These are phyloP conservation scores for Cercophora newfieldiana DNA, from an alignment of 495 filamentous ascomycete species.

Conservation along the genomic window DNA sequence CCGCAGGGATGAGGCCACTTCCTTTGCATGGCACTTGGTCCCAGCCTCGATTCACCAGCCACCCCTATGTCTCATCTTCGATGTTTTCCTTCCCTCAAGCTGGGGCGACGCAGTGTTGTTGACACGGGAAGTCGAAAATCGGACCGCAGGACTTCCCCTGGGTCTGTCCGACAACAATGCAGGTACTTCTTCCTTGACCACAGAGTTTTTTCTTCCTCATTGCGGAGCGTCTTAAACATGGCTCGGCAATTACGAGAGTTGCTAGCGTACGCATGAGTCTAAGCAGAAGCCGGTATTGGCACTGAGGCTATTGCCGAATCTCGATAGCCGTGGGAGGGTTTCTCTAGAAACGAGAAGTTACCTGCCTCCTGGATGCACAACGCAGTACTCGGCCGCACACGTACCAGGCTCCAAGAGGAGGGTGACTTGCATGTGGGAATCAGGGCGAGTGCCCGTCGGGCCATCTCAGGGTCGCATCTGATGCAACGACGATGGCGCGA, in stretches of 20 bases:
- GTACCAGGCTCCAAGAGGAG: not conserved
- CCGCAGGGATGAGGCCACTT: too few relatives aligned
- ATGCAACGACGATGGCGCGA: constrained; percentile 22
- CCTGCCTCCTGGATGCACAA: not conserved
- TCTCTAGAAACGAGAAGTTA: not conserved
- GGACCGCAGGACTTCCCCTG: not conserved
- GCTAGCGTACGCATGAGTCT: not conserved
- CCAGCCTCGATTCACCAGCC: not conserved
- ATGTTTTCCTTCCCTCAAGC: not conserved
- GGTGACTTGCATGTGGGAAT: not conserved
- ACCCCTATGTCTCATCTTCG: too few relatives aligned
- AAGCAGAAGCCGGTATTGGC: not conserved
- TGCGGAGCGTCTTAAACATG: not conserved
- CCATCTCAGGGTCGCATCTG: constrained; percentile 24
- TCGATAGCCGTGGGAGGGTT: not conserved
- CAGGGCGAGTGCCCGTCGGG: not conserved
- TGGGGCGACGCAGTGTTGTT: not conserved
- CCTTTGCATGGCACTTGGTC: too few relatives aligned
- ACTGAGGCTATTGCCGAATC: not conserved
- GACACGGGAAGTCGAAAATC: not conserved
- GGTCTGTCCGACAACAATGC: not conserved
- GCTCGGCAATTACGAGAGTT: not conserved
- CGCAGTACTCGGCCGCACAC: not conserved
- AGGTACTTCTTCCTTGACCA: not conserved
- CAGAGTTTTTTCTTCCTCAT: not conserved